Base-by-base conservation (phyloP, 176 grass and related monocot species). In the Triticum aestivum region DNA sequence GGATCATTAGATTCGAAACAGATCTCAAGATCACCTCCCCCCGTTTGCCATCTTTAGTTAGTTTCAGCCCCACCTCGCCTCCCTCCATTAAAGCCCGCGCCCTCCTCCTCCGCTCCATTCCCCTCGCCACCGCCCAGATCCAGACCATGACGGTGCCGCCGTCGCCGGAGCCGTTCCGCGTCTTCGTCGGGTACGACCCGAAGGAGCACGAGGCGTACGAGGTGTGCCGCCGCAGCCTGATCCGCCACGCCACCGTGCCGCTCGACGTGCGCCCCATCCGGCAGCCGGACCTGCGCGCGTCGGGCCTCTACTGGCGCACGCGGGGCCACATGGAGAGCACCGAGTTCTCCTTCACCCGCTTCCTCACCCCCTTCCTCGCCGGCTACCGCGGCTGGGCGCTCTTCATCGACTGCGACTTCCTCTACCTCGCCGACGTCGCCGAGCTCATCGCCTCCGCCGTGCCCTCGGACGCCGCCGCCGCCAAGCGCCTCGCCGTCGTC, bases 321-420 rank as follows among this genome's bases (percentile, higher is more conserved):
- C 91, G 95, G 3, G 89, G 82, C 1, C 95, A 82, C 69, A 97
- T 86, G 3, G 95, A 97, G 89, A 92, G 90, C 78, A 97, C 95
- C 20, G 95, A 97, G 85, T 97, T 97, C 92, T 97, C 95, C 75
- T 97, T 97, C 90, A 93, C 95, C 24, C 95, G 95, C 62, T 97
- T 97, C 85, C 92, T 97, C 79, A 97, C 95, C 38, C 92, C 95
- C 0, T 84, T 72, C 79, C 92, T 97, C 64, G 82, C 92, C 1
- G 91, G 85, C 0, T 97, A 82, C 87, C 73, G 70, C 47, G 95
- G 95, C 81, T 97, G 95, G 95, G 92, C 91, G 62, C 79, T 97
- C 83, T 97, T 97, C 90, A 72, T 97, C 78, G 95, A 97, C 47
- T 97, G 95, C 66, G 95, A 97, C 69, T 97, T 97, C 85, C 91